Percentiles rank a stretch among this genome's conserved stretches.
phyloP scores from a whole-genome alignment of 768 basidiomycete genomes.

The Boletales sp. region DNA sequence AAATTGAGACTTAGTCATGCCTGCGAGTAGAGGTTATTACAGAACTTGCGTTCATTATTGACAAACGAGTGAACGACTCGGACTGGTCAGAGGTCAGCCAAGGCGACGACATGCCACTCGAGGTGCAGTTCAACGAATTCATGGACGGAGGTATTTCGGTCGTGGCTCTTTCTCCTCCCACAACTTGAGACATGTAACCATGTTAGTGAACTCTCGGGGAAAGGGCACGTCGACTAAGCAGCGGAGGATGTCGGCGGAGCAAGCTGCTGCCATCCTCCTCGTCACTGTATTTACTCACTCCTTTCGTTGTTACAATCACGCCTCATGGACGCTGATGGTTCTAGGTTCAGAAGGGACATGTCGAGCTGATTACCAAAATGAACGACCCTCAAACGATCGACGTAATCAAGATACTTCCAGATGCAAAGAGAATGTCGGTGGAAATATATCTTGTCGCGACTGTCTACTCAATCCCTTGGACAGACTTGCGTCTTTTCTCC shows the following conservation, averaged over 20 bases:
- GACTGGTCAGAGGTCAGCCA: not conserved
- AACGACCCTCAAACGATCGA: conserved; percentile 15
- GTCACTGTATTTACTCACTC: conserved; percentile 12
- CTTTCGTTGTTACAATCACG: not conserved
- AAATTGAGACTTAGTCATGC: not conserved
- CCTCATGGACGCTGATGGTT: not conserved
- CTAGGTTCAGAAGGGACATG: conserved; percentile 26
- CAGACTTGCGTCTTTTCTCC: conserved; percentile 27
- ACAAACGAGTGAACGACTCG: conserved; percentile 3
- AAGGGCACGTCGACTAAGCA: conserved; percentile 15
- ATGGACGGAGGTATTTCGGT: conserved; percentile 21
- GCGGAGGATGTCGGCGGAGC: conserved; percentile 19
- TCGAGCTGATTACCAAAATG: conserved; percentile 16
- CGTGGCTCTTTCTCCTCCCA: not conserved
- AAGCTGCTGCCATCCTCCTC: conserved; percentile 24
- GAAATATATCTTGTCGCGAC: not conserved
- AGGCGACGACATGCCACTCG: conserved; percentile 11
- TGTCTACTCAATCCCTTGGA: not conserved
- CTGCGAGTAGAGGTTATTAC: conserved; percentile 21
- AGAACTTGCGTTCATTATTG: conserved; percentile 24
- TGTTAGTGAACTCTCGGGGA: conserved; percentile 25
- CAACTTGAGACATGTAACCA: not conserved
- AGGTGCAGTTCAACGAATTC: conserved; percentile 25
- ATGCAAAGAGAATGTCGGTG: conserved; percentile 21
- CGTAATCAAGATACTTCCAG: conserved; percentile 23